Evolutionary conservation across 129 eudicot genomes (phyloP).

Genomic region (Flaveria robusta): DNA sequence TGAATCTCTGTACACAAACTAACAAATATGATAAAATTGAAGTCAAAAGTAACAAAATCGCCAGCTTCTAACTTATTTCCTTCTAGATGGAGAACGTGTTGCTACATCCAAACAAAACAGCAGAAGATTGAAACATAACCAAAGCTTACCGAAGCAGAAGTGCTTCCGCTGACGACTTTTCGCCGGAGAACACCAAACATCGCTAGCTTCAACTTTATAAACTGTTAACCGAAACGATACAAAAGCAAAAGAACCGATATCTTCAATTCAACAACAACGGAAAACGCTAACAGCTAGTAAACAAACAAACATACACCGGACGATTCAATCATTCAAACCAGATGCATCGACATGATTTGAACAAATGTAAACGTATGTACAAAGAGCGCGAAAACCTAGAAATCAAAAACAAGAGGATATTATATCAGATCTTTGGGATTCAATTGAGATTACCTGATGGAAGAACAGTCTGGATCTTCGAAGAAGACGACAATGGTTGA

Average conservation of each 20-base stretch:
- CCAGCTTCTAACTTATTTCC: not conserved
- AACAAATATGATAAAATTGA: not conserved
- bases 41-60: constrained; percentile 1
- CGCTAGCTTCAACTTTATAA: constrained; percentile 32
- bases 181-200: constrained; percentile 66
- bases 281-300: constrained; percentile 10
- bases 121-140: constrained; percentile 11
- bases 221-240: constrained; percentile 17
- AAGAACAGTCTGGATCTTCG: constrained; percentile 30
- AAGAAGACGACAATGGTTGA: constrained; percentile 4
- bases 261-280: not conserved
- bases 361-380: not conserved
- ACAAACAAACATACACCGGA: not conserved
- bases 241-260: not conserved
- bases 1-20: not conserved
- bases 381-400: not conserved
- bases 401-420: constrained; percentile 5
- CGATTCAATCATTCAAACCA: constrained; percentile 1
- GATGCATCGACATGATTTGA: constrained; percentile 5
- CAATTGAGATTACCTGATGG: constrained; percentile 15
- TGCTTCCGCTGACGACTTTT: constrained; percentile 51
- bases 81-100: not conserved
- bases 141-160: constrained; percentile 49
- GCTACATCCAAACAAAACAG: not conserved
- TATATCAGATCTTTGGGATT: constrained; percentile 22